Evolutionary conservation across 352 stramenopile genomes (phyloP), one percentile per base, ranked within the genome.

Genomic region (Thalassiosira mediterranea): DNA sequence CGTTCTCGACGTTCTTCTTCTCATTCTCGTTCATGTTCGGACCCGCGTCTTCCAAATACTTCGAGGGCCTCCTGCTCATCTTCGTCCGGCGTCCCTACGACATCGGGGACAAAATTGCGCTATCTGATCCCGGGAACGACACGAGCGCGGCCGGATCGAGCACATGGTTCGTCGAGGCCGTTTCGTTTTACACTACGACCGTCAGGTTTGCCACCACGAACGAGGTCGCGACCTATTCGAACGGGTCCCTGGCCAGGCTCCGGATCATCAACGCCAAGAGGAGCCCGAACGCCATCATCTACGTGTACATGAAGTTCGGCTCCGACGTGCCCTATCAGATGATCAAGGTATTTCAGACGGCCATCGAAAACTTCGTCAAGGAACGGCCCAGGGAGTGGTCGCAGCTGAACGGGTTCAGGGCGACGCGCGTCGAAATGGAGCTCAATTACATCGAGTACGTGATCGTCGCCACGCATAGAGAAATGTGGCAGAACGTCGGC

Each of bases 31-130:
- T 91, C 56, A 79, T 83, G 51, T 82, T 90, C 61, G 75, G 80
- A 34, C 48, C 58, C 8, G 84, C 81, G 15, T 66, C 58, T 37
- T 83, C 76, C 0, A 77, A 86, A 53, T 85, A 82, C 37, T 86
- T 89, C 52, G 79, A 84, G 69, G 83, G 84, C n/a, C 65, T 89
- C 23, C 32, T 92, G 0, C 72, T 92, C 15, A 88, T 92, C 49
- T 77, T 90, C 47, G 66, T 88, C 19, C 56, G 76, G 56, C 37
- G 75, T 4, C 86, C 86, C 4, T 92, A 90, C 60, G 79, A 88
- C 48, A 90, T 90, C 62, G 84, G 83, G 44, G 69, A 80, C 29
- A 75, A 77, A n/a, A 86, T 92, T 54, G 26, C 69, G 28, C 29
- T 92, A 25, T 74, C 42, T 15, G 53, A 77, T 54, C 48, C 72